Base-by-base conservation (phyloP, 2,329 filamentous ascomycete genomes). In the Cladophialophora yegresii region DNA sequence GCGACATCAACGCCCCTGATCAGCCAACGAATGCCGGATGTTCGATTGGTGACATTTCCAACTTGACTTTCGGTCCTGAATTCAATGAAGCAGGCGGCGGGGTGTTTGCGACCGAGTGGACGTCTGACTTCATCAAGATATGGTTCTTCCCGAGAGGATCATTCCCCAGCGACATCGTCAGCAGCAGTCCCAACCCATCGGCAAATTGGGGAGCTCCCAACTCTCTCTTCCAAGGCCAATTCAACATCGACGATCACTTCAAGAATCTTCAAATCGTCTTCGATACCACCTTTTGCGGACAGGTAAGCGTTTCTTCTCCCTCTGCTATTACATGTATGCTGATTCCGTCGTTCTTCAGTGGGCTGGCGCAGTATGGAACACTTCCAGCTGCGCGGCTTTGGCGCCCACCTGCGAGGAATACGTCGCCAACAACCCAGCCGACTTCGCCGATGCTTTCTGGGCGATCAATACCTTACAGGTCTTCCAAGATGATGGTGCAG, bases 81-180 rank as follows among this genome's bases (percentile, higher is more conserved):
- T 84, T 89, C 75, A 89, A 85, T 67, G 66, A 72, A 3, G 70
- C 76, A 16, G 77, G 77, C 1, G 82, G 83, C 54, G 90, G 89
- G 36, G 82, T 92, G 54, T 92, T 89, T 71, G 89, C 87, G 47
- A 85, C 88, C 63, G 87, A 92, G 76, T 96, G 92, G 90, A 91
- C 89, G 1, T 82, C 84, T 23, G 74, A 84, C 0, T 82, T 82
- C 69, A 96, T 98, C 75, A 84, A 84, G 53, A 82, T 96, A 69
- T 97, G 87, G 86, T 81, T 79, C 71, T 85, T 84, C 68, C 70
- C 77, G 0, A 77, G 81, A 13, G 69, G 67, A n/a, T 64, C 69
- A 2, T 79, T 84, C 23, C 83, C 83, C 0, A 60, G 58, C 2
- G 81, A 83, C 32, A 79, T 85, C 51, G 72, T 74, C 22, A 71